These are phyloP conservation scores for Suaeda aralocaspica DNA, from an alignment of 148 eudicot genomes.

Conservation along the genomic window DNA sequence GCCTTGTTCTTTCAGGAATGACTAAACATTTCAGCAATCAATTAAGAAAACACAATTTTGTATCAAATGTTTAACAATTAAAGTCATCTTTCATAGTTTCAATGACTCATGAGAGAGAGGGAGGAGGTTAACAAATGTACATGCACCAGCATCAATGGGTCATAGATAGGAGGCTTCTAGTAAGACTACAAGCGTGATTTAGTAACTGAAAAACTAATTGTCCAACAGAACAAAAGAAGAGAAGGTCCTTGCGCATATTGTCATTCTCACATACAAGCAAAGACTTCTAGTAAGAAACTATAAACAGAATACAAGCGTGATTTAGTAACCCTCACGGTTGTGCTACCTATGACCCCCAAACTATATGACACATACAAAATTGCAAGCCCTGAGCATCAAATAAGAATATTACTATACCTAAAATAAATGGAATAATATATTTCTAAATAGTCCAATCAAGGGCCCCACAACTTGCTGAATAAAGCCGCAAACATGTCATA, in stretches of 20 bases:
- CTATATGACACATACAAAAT: conserved; percentile 6
- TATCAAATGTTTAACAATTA: too few species aligned
- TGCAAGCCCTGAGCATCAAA: conserved; percentile 16
- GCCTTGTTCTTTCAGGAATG: too few species aligned
- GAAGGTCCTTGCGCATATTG: background rate
- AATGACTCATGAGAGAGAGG: too few species aligned
- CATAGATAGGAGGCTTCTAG: too few species aligned
- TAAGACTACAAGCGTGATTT: too few species aligned
- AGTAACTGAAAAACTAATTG: background rate
- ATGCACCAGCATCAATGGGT: background rate
- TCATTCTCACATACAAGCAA: conserved; percentile 1
- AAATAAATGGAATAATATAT: conserved; percentile 11
- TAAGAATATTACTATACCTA: conserved; percentile 23
- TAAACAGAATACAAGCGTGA: background rate
- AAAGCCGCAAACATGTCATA: conserved; percentile 33
- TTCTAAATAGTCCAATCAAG: conserved; percentile 23
- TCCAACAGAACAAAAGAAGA: background rate
- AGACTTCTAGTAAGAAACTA: background rate
- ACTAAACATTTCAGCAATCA: too few species aligned
- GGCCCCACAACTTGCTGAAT: conserved; percentile 30
- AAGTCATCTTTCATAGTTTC: too few species aligned
- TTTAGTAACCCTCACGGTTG: background rate
- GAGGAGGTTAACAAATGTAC: too few species aligned
- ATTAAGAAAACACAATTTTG: too few species aligned
- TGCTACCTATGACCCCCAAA: conserved; percentile 1